Base-by-base conservation (phyloP, 1,284 basidiomycete species). In the Takashimella koratensis region DNA sequence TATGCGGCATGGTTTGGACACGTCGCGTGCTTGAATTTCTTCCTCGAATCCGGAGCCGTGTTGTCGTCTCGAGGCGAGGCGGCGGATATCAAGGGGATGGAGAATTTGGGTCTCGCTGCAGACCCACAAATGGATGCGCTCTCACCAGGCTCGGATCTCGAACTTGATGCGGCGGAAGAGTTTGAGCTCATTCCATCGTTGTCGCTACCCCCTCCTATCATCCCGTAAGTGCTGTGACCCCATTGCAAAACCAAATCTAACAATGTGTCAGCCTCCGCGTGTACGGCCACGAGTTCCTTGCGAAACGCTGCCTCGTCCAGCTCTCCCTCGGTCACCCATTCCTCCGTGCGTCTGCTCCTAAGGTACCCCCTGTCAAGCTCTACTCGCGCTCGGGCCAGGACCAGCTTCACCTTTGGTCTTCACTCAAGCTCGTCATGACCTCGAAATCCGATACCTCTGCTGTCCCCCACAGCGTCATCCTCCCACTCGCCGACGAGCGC, bases 1-100 rank as follows among this genome's bases (percentile, higher is more conserved):
- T 98, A 98, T 68, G 94, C 96, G 0, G 93, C 92, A 3, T 99
- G 96, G 95, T 91, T 92, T 66, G 96, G 96, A 2, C 92, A 98
- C 71, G 84, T 88, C 52, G 79, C 80, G 40, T 91, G 86, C 63
- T 82, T 93, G 52, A 80, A 83, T 41, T 78, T 84, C n/a, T 80
- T 97, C n/a, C 76, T 92, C 59, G 78, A 80, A 53, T 82, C 79
- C 42, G 77, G 72, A 47, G 79, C 60, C 69, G 67, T 70, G 59
- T 62, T 76, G 47, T 55, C 63, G 20, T 8, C 58, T 65, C 20
- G 67, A 65, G 54, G 61, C 65, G 43, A 61, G 60, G 5, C 62
- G 64, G 1, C 30, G 16, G 44, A 55, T 58, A 30, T 68, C 52
- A 49, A 65, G 41, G 58, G 66, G 43, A 68, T 75, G 67, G 72